These are phyloP conservation scores for Phytopythium helicoides DNA, from an alignment of 352 stramenopile species.

Conservation along the genomic window DNA sequence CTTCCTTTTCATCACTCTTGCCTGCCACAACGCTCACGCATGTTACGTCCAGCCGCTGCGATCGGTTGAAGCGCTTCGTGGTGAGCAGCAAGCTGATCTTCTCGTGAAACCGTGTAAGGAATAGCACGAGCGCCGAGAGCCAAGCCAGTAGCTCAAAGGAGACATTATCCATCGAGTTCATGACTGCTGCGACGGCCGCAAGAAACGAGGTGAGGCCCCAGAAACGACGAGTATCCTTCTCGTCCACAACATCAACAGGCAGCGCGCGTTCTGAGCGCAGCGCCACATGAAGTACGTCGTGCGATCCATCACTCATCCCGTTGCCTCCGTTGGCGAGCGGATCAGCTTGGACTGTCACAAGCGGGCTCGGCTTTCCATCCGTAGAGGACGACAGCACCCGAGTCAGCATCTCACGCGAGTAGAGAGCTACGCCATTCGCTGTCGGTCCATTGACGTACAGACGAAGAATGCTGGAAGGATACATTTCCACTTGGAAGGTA, in stretches of 20 bases:
- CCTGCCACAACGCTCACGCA: constrained; percentile 41
- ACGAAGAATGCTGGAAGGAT: constrained; percentile 64
- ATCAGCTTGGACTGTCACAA: constrained; percentile 43
- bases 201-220: constrained; percentile 44
- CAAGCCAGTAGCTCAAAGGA: constrained; percentile 51
- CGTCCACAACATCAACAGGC: constrained; percentile 11
- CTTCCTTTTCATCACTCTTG: constrained; percentile 32
- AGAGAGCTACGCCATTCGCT: constrained; percentile 53
- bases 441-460: constrained; percentile 67
- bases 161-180: constrained; percentile 39
- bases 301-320: constrained; percentile 6
- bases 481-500: constrained; percentile 61
- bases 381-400: constrained; percentile 8
- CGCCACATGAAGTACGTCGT: constrained; percentile 43
- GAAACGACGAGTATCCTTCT: constrained; percentile 35
- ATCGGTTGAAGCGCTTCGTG: constrained; percentile 41
- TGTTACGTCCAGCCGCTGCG: constrained; percentile 30
- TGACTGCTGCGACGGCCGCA: constrained; percentile 33
- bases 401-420: constrained; percentile 54
- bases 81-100: constrained; percentile 48
- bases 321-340: constrained; percentile 26
- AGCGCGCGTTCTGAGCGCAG: constrained; percentile 27
- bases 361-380: constrained; percentile 8
- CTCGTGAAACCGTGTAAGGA: constrained; percentile 54
- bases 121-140: constrained; percentile 46